Evolutionary conservation across 225 moss, liverwort and hornwort genomes (phyloP).

Genomic region (Polytrichum commune): DNA sequence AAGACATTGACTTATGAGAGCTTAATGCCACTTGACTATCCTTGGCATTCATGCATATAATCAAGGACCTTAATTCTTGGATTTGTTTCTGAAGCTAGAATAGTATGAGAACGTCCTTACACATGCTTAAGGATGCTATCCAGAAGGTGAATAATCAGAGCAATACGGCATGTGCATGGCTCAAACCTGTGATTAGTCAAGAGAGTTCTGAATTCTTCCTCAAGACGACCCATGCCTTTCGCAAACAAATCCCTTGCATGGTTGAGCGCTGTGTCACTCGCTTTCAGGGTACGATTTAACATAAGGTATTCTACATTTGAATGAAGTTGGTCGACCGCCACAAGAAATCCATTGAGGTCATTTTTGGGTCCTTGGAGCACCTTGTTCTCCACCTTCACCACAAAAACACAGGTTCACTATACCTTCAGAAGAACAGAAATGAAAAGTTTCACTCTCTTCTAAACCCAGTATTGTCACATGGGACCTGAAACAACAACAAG

Average conservation of each 20-base stretch:
- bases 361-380: conserved; percentile 76
- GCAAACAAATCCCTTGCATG: conserved; percentile 72
- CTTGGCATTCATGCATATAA: too few species aligned
- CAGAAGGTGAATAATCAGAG: too few species aligned
- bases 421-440: too few species aligned
- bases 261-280: conserved; percentile 77
- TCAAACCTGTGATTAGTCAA: conserved; percentile 64
- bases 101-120: too few species aligned
- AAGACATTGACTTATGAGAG: too few species aligned
- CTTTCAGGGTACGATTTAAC: conserved; percentile 77
- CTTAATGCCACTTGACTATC: too few species aligned
- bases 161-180: neutral
- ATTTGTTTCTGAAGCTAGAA: too few species aligned
- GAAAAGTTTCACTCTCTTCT: neutral
- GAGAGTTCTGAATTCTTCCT: conserved; percentile 75
- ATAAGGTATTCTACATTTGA: conserved; percentile 84
- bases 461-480: neutral
- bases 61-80: too few species aligned
- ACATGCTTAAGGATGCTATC: too few species aligned
- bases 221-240: conserved; percentile 87
- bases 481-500: too few species aligned
- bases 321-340: conserved; percentile 78
- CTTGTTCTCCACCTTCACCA: conserved; percentile 77
- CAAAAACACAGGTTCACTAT: neutral
- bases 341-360: conserved; percentile 71